phyloP scores from a whole-genome alignment of 1,284 basidiomycete genomes.

The Tylopilus sp. region DNA sequence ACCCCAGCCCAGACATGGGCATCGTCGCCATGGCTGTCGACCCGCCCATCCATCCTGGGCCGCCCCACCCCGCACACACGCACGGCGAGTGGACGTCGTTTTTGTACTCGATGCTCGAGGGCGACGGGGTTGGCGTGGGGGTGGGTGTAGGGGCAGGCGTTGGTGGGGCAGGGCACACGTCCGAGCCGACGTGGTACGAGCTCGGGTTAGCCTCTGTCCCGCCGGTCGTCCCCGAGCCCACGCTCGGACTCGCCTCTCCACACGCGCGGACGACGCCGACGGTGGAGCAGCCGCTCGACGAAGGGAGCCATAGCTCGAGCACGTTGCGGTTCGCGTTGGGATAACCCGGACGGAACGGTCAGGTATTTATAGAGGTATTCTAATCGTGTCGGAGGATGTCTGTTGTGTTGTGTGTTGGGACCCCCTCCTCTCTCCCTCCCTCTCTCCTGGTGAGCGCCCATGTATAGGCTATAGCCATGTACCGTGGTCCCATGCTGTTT shows the following conservation, averaged over 20 bases:
- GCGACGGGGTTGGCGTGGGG: slow-evolving; percentile 23
- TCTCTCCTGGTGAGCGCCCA: too few species aligned
- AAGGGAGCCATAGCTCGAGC: slow-evolving; percentile 28
- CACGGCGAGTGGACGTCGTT: slow-evolving; percentile 36
- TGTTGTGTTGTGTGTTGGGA: too few species aligned
- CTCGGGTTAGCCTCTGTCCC: slow-evolving; percentile 26
- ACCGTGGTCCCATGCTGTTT: too few species aligned
- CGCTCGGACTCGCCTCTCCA: slow-evolving; percentile 16
- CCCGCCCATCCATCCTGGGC: slow-evolving; percentile 7
- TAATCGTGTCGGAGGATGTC: slow-evolving; percentile 12
- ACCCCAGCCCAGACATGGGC: slow-evolving; percentile 9
- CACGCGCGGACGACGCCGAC: neutral
- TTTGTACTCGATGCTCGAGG: slow-evolving; percentile 36
- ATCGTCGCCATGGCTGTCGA: slow-evolving; percentile 28
- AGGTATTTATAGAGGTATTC: slow-evolving; percentile 32
- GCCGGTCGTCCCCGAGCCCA: slow-evolving; percentile 6
- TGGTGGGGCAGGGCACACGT: slow-evolving; percentile 1
- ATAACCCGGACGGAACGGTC: slow-evolving; percentile 8
- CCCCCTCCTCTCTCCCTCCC: too few species aligned
- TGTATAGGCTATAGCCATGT: too few species aligned
- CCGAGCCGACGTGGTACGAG: slow-evolving; percentile 30
- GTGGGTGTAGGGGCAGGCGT: slow-evolving; percentile 10
- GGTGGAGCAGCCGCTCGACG: slow-evolving; percentile 22
- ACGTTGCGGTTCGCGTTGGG: slow-evolving; percentile 33
- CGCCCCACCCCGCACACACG: slow-evolving; percentile 6